Evolutionary conservation across 2,329 filamentous ascomycete species (phyloP), one percentile per base, ranked within the genome.

Genomic region (Aspergillus fumigatus): DNA sequence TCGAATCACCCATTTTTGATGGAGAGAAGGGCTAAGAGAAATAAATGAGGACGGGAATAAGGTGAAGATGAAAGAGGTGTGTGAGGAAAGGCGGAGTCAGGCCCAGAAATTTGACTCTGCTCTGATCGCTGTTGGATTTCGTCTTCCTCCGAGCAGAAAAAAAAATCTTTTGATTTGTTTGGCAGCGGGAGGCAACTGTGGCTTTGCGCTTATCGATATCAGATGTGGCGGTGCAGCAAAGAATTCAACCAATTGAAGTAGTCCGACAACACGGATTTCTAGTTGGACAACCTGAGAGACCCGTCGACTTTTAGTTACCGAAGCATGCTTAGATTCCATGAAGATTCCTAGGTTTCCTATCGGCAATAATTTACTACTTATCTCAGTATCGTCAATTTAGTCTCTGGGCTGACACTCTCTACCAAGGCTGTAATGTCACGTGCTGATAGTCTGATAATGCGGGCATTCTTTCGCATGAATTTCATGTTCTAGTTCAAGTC

Each of bases 1-100:
- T 76, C 67, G 79, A 73, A 75, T 84, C 73, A 69, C 74, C 78
- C 78, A 80, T 80, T 54, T 71, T 65, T 57, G 59, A 54, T 50
- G 17, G 43, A 43, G 11, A 47, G 59, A 51, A 41, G 47, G 48
- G 23, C 21, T 58, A 55, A 60, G 53, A 54, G 26, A 57, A 50
- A 57, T 58, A 60, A 54, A 53, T 51, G 50, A 56, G 60, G 59
- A 59, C 58, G 56, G 59, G 59, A 45, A 58, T 62, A 56, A 57
- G 58, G 53, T 55, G 59, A 65, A 62, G 54, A 25, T 14, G 43
- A 61, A 59, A 60, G 58, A 65, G 59, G 55, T 62, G 63, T 57
- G 54, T 26, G 43, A 52, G 49, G 53, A 52, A 57, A 52, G 32
- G 54, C 53, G 32, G 50, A 52, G 29, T 48, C 23, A 3, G 51